Evolutionary conservation across 2,329 filamentous ascomycete genomes (phyloP).

Genomic region (Diaporthe capsici): DNA sequence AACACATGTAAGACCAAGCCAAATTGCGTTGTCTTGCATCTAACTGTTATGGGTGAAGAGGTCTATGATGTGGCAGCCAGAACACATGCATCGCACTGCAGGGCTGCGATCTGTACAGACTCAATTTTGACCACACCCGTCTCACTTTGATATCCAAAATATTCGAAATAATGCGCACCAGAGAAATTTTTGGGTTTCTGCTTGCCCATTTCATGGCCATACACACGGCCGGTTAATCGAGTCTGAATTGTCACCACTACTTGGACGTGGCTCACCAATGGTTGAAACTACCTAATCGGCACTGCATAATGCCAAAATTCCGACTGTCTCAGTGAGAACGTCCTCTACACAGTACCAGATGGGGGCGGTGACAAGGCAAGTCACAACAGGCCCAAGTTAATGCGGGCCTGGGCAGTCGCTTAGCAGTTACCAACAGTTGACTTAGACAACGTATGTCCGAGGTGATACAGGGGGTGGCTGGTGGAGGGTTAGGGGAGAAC

Average conservation of each 20-base stretch:
- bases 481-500: neutral
- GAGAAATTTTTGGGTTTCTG: too few species aligned
- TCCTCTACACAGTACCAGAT: too few species aligned
- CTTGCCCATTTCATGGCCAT: neutral
- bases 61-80: too few species aligned
- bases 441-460: neutral
- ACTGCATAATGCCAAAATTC: too few species aligned
- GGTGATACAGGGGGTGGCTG: conserved; percentile 5
- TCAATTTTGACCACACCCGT: neutral
- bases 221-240: neutral
- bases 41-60: too few species aligned
- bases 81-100: neutral
- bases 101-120: neutral
- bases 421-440: neutral
- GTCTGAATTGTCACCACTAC: too few species aligned
- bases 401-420: neutral
- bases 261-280: too few species aligned
- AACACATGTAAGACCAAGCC: too few species aligned
- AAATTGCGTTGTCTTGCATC: too few species aligned
- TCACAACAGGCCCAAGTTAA: neutral
- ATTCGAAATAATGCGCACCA: too few species aligned
- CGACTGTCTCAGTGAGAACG: too few species aligned
- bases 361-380: neutral
- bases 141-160: neutral
- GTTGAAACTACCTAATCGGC: neutral